Conservation (phyloP, 768 basidiomycete species). For the Suillus fuscotomentosus region DNA sequence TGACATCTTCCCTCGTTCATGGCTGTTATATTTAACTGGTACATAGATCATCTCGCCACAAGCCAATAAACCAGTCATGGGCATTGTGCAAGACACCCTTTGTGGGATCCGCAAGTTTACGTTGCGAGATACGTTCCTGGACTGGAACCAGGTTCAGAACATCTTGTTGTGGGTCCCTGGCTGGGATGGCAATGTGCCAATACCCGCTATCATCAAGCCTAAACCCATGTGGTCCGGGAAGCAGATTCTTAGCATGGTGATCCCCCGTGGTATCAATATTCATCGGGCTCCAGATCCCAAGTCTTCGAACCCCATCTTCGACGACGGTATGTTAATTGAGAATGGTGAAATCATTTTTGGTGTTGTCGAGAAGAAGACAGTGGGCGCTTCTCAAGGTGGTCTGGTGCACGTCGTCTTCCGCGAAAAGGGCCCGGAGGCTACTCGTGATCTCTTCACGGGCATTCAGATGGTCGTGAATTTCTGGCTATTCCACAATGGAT, state of each 20-base stretch:
- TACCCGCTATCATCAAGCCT: slow-evolving; percentile 93
- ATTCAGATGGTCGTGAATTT: slow-evolving; percentile 95
- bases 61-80: slow-evolving; percentile 99
- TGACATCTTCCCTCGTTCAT: slow-evolving; percentile 12
- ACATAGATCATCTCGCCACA: slow-evolving; percentile 95
- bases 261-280: slow-evolving; percentile 96
- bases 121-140: slow-evolving; percentile 90
- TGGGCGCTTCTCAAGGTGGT: slow-evolving; percentile 92
- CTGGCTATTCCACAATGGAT: slow-evolving; percentile 98
- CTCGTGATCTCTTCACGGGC: slow-evolving; percentile 87
- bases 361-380: slow-evolving; percentile 98
- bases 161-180: slow-evolving; percentile 97
- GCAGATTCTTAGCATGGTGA: slow-evolving; percentile 88
- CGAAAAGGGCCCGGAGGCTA: slow-evolving; percentile 93
- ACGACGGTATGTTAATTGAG: slow-evolving; percentile 95
- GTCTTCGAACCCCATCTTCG: slow-evolving; percentile 77
- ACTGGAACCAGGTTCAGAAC: slow-evolving; percentile 95
- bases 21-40: slow-evolving; percentile 5
- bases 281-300: slow-evolving; percentile 77
- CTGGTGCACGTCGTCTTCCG: slow-evolving; percentile 96
- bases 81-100: slow-evolving; percentile 97
- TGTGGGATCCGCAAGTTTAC: slow-evolving; percentile 98
- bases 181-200: slow-evolving; percentile 93
- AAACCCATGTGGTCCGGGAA: slow-evolving; percentile 98
- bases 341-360: slow-evolving; percentile 96